phyloP scores from a whole-genome alignment of 129 eudicot genomes.

The Logfia minima region DNA sequence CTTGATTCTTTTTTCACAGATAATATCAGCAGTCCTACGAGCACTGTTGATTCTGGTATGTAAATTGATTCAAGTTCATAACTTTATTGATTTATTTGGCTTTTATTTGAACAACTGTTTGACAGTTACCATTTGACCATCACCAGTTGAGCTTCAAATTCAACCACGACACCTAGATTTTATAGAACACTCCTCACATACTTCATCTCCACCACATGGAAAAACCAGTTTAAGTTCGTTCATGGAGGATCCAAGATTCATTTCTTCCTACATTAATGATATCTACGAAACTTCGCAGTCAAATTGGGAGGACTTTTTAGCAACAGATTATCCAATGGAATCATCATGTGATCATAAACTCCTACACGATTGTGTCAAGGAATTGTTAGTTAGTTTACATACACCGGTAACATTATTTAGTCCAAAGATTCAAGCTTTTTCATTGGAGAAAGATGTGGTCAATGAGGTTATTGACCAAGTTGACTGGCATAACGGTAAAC shows the following conservation, averaged over 20 bases:
- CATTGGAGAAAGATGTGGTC: slow-evolving; percentile 42
- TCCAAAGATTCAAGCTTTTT: slow-evolving; percentile 31
- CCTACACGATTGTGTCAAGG: slow-evolving; percentile 51
- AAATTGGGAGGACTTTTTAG: slow-evolving; percentile 49
- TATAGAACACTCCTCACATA: slow-evolving; percentile 35
- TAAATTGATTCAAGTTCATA: background rate
- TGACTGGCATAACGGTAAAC: slow-evolving; percentile 45
- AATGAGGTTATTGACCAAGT: slow-evolving; percentile 53
- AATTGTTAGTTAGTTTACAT: slow-evolving; percentile 42
- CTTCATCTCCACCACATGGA: slow-evolving; percentile 24
- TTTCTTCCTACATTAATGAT: slow-evolving; percentile 38
- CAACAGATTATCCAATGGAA: slow-evolving; percentile 18
- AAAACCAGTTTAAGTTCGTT: slow-evolving; percentile 26
- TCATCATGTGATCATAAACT: slow-evolving; percentile 44
- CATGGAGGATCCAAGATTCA: slow-evolving; percentile 32
- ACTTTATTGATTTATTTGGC: background rate
- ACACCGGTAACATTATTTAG: slow-evolving; percentile 24
- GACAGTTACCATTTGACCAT: slow-evolving; percentile 4
- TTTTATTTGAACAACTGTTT: background rate
- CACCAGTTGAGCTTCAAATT: slow-evolving; percentile 38
- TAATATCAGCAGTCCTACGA: slow-evolving; percentile 47
- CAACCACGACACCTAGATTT: slow-evolving; percentile 54
- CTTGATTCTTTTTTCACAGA: slow-evolving; percentile 57
- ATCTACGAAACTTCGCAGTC: slow-evolving; percentile 36
- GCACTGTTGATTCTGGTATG: slow-evolving; percentile 46